Percentiles rank a stretch among this genome's conserved stretches.
These are phyloP conservation scores for Claviceps spartinae DNA, from an alignment of 2,329 filamentous ascomycete genomes.

Conservation along the genomic window DNA sequence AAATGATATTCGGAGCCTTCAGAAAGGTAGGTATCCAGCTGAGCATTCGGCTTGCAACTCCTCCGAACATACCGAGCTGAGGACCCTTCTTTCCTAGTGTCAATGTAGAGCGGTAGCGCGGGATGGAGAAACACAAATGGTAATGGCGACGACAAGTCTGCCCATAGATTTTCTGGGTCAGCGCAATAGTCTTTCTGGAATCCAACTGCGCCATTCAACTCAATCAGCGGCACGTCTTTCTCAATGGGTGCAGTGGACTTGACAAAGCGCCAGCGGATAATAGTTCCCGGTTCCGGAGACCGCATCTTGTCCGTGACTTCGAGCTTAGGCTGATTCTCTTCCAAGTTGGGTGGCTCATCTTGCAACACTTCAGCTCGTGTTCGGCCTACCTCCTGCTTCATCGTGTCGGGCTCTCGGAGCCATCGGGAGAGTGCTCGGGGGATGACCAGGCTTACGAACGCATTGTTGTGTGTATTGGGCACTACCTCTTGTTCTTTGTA, in stretches of 20 bases:
- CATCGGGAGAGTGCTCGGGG: constrained; percentile 64
- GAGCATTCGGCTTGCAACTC: constrained; percentile 84
- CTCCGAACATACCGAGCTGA: constrained; percentile 77
- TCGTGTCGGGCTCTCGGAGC: constrained; percentile 59
- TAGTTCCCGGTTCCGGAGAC: constrained; percentile 18
- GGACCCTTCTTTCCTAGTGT: constrained; percentile 78
- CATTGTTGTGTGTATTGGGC: constrained; percentile 54
- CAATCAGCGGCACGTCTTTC: constrained; percentile 44
- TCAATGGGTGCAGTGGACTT: constrained; percentile 36
- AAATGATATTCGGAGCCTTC: constrained; percentile 74
- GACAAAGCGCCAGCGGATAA: constrained; percentile 57
- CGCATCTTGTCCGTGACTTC: constrained; percentile 35
- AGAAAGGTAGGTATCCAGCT: constrained; percentile 73
- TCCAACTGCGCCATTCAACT: constrained; percentile 68
- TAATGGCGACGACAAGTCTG: constrained; percentile 47
- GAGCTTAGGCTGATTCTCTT: constrained; percentile 28
- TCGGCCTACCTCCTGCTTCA: constrained; percentile 55
- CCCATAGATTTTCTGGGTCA: constrained; percentile 53
- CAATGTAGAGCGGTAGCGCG: constrained; percentile 79
- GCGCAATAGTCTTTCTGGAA: constrained; percentile 60
- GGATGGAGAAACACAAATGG: constrained; percentile 84
- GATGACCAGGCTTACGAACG: constrained; percentile 62
- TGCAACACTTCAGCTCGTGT: constrained; percentile 57
- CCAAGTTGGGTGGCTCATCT: constrained; percentile 28
- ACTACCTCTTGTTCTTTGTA: constrained; percentile 51